A percentile compares a stretch with the other conserved stretches of the same genome.
These are phyloP conservation scores for Colletotrichum phormii DNA, from an alignment of 2,329 filamentous ascomycete species.

Conservation along the genomic window DNA sequence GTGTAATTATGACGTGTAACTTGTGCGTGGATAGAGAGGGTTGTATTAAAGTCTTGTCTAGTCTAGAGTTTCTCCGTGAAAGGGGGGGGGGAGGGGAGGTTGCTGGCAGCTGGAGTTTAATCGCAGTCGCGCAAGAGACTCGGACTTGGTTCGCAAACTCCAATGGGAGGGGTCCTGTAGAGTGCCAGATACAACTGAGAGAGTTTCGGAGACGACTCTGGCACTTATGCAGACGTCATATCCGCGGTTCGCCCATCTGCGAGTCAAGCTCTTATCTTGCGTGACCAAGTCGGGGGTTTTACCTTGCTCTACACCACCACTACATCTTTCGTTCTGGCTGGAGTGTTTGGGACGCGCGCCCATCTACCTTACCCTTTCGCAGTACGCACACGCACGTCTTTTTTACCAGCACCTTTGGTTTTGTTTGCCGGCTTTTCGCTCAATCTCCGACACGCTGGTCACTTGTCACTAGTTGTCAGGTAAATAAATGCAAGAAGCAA, in stretches of 20 bases:
- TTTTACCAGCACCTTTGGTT: neutral
- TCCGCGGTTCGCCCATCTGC: neutral
- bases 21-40: neutral
- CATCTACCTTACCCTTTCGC: neutral
- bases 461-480: neutral
- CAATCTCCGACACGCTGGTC: neutral
- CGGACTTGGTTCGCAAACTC: neutral
- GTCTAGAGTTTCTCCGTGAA: neutral
- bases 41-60: neutral
- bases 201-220: neutral
- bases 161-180: neutral
- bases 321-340: too few species aligned
- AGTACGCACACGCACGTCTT: neutral
- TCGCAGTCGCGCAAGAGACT: neutral
- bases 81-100: too few species aligned
- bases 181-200: neutral
- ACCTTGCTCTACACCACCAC: neutral
- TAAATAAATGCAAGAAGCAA: slow-evolving; percentile 22
- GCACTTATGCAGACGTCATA: neutral
- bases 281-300: neutral
- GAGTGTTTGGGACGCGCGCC: neutral
- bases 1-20: neutral
- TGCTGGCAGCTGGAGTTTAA: neutral
- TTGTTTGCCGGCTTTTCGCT: neutral
- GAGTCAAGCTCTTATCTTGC: neutral